Evolutionary conservation across 1,139 yeast genomes (phyloP), one percentile per base, ranked within the genome.

Genomic region (Geotrichum aggregatum): DNA sequence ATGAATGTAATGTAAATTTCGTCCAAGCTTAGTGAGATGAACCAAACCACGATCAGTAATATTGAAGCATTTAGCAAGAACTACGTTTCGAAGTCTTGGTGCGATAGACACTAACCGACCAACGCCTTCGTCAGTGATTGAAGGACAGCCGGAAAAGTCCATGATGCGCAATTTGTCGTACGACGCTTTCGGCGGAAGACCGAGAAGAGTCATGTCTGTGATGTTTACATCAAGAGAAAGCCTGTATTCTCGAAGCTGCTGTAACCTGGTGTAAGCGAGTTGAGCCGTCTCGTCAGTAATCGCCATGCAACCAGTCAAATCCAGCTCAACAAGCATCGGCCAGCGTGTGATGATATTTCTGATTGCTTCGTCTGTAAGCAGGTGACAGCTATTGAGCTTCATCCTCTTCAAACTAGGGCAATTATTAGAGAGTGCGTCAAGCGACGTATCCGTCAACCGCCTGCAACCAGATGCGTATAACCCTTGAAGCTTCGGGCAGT

Each of bases 391-490:
- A 57, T 88, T 84, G 51, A 92, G 77, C 63, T 88, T 88, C 54
- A 92, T 80, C 61, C 98, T 76, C 64, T 89, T 88, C 58, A 92
- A 73, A 77, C 83, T 76, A 1, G 85, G 85, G 57, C 97, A 88
- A 41, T 76, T 73, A 40, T 70, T 63, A 11, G 88, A 78, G 56
- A 91, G 74, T 41, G 71, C 70, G 38, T 78, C 63, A n/a, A 92
- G 76, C 1, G 94, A 85, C 4, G 65, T 71, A 61, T 87, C 87
- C 2, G 85, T 75, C 2, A 92, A 83, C 26, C 73, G 71, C 28
- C 79, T 80, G 58, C 97, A 89, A 2, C 87, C 87, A 0, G 96
- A 91, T 0, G 95, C 95, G 65, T 91, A 91, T 46, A 91, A 73
- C 0, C 97, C 97, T 69, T 92, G 98, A 47, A 92, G 74, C 50